These are phyloP conservation scores for Venturiaceae sp. DNA, from an alignment of 2,329 filamentous ascomycete genomes.

Conservation along the genomic window DNA sequence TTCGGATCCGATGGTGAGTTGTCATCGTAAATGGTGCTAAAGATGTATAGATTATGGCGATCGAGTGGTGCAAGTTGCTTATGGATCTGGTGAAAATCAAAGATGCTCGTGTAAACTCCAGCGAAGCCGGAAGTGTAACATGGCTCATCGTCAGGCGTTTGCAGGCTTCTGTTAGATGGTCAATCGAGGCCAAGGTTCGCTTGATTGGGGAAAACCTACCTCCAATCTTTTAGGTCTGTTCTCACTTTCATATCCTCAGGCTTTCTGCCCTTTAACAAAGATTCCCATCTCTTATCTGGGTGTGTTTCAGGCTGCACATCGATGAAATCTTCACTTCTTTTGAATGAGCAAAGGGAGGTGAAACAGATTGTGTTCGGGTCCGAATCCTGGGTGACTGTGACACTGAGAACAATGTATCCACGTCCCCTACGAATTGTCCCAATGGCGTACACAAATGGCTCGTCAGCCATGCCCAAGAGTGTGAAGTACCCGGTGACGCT, in stretches of 20 bases:
- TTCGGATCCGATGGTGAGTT: neutral
- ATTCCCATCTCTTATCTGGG: neutral
- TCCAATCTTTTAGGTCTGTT: neutral
- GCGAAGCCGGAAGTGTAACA: neutral
- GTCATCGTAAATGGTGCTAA: neutral
- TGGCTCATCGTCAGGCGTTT: neutral
- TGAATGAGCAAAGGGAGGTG: slow-evolving; percentile 5
- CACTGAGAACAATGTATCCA: slow-evolving; percentile 1
- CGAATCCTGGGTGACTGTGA: slow-evolving; percentile 4
- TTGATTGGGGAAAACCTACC: neutral
- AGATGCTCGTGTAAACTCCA: neutral
- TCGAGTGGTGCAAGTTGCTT: neutral
- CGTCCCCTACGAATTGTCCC: neutral
- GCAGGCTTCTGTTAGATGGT: neutral
- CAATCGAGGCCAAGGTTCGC: neutral
- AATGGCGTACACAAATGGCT: slow-evolving; percentile 2
- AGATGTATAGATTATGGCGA: slow-evolving; percentile 2
- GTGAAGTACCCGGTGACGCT: slow-evolving; percentile 7
- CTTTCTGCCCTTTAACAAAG: neutral
- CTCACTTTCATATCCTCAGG: neutral
- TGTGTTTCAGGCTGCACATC: neutral
- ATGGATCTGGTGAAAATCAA: neutral
- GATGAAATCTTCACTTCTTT: slow-evolving; percentile 3
- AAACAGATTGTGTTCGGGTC: slow-evolving; percentile 3
- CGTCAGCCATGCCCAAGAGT: slow-evolving; percentile 3